Evolutionary conservation across 768 basidiomycete species (phyloP), one percentile per base, ranked within the genome.

Genomic region (Mrakia blollopis): DNA sequence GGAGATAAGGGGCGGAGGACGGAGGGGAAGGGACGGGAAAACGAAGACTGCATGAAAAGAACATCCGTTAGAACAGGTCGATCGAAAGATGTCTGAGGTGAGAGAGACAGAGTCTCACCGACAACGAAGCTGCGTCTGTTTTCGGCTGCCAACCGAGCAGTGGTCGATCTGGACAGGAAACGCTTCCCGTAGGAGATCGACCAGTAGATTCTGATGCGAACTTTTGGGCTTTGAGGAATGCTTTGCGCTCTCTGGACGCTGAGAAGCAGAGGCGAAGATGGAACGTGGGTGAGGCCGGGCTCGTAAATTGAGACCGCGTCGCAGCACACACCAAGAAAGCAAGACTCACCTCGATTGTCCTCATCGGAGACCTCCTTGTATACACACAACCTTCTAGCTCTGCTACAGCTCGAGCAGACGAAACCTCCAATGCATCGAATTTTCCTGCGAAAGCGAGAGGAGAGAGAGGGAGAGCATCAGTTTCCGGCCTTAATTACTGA

Each of bases 331-430:
- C 11, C n/a, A 18, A 6, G 62, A 63, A 28, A 37, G 30, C 63
- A 13, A 10, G 11, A 67, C 63, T 35, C 32, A 67, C 63, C 63
- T 30, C 80, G 78, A 79, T 83, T 83, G 74, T 81, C 80, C 63
- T 83, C 81, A 69, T 82, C 82, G 44, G 82, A 81, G 18, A 83
- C 82, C 8, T 81, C 81, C 4, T 80, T 77, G 67, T 81, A 83
- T 9, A 80, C 81, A 77, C 82, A 83, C 6, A 69, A 74, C 21
- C 80, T 77, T 60, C 80, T 75, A 5, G 81, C 78, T 14, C 82
- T 80, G 18, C 78, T 76, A 76, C 82, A 83, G 79, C 82, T 83
- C 18, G 80, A 60, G 61, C 82, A 83, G 39, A 81, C 81, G n/a
- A 78, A 54, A 8, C 79, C 79, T 32, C 82, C 82, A 61, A 80